These are phyloP conservation scores for Talaromyces ruber DNA, from an alignment of 495 filamentous ascomycete species.

Conservation along the genomic window DNA sequence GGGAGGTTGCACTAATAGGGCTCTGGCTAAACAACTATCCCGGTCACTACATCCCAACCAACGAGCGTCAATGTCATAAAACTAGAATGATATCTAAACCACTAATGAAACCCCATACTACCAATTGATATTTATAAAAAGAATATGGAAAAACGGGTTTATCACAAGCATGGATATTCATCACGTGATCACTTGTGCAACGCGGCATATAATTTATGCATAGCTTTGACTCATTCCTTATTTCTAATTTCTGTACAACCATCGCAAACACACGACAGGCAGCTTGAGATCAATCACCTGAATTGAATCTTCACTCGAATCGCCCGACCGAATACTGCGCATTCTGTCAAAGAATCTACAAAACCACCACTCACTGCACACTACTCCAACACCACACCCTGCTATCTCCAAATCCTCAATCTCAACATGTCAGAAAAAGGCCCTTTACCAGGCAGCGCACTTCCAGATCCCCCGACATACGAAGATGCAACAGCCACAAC, in stretches of 20 bases:
- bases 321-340: background rate
- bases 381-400: background rate
- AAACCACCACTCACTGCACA: background rate
- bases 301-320: background rate
- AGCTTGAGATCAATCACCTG: background rate
- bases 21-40: background rate
- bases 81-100: too few species aligned
- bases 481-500: constrained; percentile 4
- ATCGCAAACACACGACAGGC: background rate
- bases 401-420: background rate
- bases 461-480: constrained; percentile 3
- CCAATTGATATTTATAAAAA: too few species aligned
- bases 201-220: background rate
- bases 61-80: too few species aligned
- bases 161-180: background rate
- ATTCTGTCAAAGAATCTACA: background rate
- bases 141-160: background rate
- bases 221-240: background rate
- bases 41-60: background rate
- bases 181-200: background rate
- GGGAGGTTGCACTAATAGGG: background rate
- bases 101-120: too few species aligned
- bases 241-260: background rate
- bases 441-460: background rate
- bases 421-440: constrained; percentile 5